Evolutionary conservation across 2,329 filamentous ascomycete species (phyloP), one percentile per base, ranked within the genome.

Genomic region (Clonostachys solani): DNA sequence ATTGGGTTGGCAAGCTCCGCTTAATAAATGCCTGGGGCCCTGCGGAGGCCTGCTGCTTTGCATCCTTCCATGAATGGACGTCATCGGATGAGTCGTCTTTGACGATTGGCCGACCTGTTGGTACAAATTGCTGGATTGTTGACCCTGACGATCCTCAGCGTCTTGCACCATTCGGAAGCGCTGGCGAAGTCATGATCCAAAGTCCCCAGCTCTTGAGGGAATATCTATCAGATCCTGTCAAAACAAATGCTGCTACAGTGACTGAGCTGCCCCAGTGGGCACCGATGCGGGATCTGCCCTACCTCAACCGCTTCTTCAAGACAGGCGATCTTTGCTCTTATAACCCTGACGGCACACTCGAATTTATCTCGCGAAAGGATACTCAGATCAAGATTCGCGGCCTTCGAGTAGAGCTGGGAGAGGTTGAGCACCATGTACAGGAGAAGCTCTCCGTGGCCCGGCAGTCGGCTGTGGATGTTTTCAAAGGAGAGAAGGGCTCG

Each of bases 341-440:
- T 9, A 33, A 16, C 17, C 17, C 15, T n/a, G 42, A 43, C 13
- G 41, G 42, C 16, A 42, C 33, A 10, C 13, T 16, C 16, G 41
- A 40, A 9, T 42, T 42, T 17, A 17, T 74, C 45, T 74, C 72
- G 43, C 63, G 77, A 36, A 74, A 74, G 50, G 76, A 80, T 52
- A 67, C 66, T 0, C 77, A 80, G 56, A 67, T 80, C 40, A 81
- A 81, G 54, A 57, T 81, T 10, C 67, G 71, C 23, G 81, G 81
- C 38, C 79, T 70, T 46, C 58, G 75, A 46, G 63, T 77, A 45
- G 80, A 73, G 59, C 61, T 74, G 6, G 47, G 41, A 6, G 49
- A 49, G 23, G 41, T 51, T 8, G 47, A 51, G 29, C 40, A 33
- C 15, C 42, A 44, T 12, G 42, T 41, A 6, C 33, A 40, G 18